phyloP scores from a whole-genome alignment of 1,284 basidiomycete species.

The Thecaphora frezii region DNA sequence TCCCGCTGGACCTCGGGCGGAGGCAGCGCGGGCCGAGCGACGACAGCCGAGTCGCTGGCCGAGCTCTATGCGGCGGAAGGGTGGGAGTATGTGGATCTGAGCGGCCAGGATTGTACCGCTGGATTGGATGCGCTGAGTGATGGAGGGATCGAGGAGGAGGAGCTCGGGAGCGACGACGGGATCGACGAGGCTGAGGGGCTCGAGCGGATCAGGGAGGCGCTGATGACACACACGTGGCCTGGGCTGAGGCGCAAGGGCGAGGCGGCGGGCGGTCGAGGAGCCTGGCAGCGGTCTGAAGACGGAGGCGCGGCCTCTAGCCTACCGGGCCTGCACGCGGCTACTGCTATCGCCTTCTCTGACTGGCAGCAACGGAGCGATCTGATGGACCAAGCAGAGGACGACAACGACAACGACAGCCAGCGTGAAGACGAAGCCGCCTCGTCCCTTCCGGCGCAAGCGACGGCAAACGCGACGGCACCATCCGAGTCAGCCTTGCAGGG shows the following conservation, averaged over 20 bases:
- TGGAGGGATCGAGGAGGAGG: constrained; percentile 18
- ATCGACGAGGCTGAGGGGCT: constrained; percentile 36
- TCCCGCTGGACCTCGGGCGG: not conserved
- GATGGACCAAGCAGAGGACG: no score
- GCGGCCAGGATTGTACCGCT: not conserved
- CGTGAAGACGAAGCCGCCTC: no score
- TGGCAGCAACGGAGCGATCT: no score
- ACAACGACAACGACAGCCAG: no score
- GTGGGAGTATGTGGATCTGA: constrained; percentile 46
- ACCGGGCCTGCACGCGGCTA: no score
- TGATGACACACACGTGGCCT: constrained; percentile 49
- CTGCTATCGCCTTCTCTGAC: no score
- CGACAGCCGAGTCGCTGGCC: constrained; percentile 22
- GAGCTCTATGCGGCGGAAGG: constrained; percentile 43
- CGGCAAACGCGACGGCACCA: not conserved
- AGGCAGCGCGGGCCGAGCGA: not conserved
- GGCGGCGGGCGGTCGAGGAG: constrained; percentile 3
- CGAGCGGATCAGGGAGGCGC: constrained; percentile 41
- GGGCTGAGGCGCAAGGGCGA: constrained; percentile 28
- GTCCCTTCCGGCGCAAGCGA: no score
- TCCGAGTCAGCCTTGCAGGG: not conserved
- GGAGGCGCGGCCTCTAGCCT: no score
- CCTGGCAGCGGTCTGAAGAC: not conserved
- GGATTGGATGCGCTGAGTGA: constrained; percentile 2
- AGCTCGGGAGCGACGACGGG: constrained; percentile 7